Base-by-base conservation (phyloP, 257 asterid species). In the Echites panduratus region DNA sequence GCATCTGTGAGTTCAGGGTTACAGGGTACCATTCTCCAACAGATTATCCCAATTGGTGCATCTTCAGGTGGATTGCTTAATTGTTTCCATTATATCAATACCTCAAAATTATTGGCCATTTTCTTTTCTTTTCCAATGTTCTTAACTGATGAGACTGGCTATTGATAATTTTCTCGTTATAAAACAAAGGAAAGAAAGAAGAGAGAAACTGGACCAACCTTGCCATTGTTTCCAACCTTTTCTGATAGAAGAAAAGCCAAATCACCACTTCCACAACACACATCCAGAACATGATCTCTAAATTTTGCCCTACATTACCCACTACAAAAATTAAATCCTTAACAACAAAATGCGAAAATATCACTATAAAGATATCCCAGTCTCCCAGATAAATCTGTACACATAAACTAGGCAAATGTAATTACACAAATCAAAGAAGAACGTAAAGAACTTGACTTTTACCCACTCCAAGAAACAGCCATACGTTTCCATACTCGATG, bases 221-320 rank as follows among this genome's bases (percentile, higher is more conserved):
- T 83, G 81, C 98, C 96, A 53, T 43, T 73, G 49, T 75, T 38
- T 75, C 98, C 96, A 75, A 92, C 96, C 86, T 82, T 92, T 78
- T 90, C 91, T 20, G 94, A 90, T 76, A 92, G 62, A 49, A 88
- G 89, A 81, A 92, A 92, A 47, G 94, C 85, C 89, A 90, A 81
- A 84, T 92, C 98, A 67, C 98, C 97, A 83, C 94, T 92, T 76
- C 97, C 98, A 81, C 97, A 90, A 74, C 98, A 92, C 73, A 92
- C 82, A 79, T 90, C 98, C 84, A 92, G 79, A 75, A 85, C 98
- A 13, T 75, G 78, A 47, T 88, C 96, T 50, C 96, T 92, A 44
- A 82, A 87, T 83, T 88, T 93, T 48, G 88, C 96, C 81, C 98
- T 93, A 84, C 67, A 79, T 64, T 54, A 54, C 67, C 27, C 12